Conservation (phyloP, 208 protist genomes). For the Eutreptiella sp. region DNA sequence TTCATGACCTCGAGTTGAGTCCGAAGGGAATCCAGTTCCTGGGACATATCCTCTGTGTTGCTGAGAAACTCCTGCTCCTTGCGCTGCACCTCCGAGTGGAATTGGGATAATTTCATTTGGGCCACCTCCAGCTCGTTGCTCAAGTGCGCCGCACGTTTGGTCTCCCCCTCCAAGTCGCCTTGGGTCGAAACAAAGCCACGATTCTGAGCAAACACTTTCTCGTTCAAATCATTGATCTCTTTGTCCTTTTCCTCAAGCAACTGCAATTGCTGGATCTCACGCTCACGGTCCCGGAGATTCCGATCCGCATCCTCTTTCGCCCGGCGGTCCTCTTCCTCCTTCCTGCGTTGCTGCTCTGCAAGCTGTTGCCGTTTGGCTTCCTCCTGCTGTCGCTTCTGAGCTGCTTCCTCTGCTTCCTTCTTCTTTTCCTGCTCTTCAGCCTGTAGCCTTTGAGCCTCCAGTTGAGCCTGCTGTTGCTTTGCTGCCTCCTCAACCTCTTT, state of each 20-base stretch:
- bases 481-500: slow-evolving; percentile 36
- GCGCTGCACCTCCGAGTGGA: slow-evolving; percentile 32
- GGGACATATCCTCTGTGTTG: slow-evolving; percentile 32
- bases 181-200: slow-evolving; percentile 45
- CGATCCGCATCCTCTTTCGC: slow-evolving; percentile 45
- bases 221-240: slow-evolving; percentile 45
- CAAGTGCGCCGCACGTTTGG: slow-evolving; percentile 52
- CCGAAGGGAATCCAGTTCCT: background rate
- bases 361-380: slow-evolving; percentile 54
- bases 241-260: slow-evolving; percentile 40
- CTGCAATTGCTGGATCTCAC: slow-evolving; percentile 48
- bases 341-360: slow-evolving; percentile 43
- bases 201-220: slow-evolving; percentile 45
- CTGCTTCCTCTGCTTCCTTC: slow-evolving; percentile 48
- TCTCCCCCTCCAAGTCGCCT: slow-evolving; percentile 55
- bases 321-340: slow-evolving; percentile 45
- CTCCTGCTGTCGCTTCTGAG: slow-evolving; percentile 47
- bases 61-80: slow-evolving; percentile 34
- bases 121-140: slow-evolving; percentile 61
- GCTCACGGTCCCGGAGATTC: slow-evolving; percentile 41
- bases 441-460: slow-evolving; percentile 39
- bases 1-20: too few relatives aligned
- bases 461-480: slow-evolving; percentile 29
- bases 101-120: slow-evolving; percentile 48
- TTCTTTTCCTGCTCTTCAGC: slow-evolving; percentile 47